These are phyloP conservation scores for Fusarium penzigii DNA, from an alignment of 2,329 filamentous ascomycete genomes.

Conservation along the genomic window DNA sequence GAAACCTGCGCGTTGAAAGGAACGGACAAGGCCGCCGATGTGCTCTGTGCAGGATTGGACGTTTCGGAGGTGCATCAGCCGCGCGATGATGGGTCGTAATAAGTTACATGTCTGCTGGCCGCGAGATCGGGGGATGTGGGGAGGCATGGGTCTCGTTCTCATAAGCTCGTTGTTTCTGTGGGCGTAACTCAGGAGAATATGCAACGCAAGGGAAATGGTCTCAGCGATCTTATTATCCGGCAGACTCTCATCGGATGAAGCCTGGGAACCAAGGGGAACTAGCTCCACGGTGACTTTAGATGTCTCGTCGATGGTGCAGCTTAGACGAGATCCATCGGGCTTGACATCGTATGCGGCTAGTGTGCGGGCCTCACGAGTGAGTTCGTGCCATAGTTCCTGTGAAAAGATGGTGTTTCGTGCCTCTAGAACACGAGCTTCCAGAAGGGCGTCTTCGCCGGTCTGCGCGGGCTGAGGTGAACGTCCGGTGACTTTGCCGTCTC, in stretches of 20 bases:
- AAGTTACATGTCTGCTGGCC: slow-evolving; percentile 49
- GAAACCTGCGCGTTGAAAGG: slow-evolving; percentile 50
- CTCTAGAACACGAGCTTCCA: slow-evolving; percentile 70
- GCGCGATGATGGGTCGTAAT: slow-evolving; percentile 53
- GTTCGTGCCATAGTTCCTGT: slow-evolving; percentile 87
- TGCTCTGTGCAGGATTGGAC: slow-evolving; percentile 42
- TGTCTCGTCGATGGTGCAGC: slow-evolving; percentile 52
- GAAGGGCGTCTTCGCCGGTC: slow-evolving; percentile 50
- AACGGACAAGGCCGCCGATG: slow-evolving; percentile 44
- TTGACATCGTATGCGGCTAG: slow-evolving; percentile 71
- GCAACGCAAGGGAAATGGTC: slow-evolving; percentile 65
- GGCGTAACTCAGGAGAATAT: slow-evolving; percentile 75
- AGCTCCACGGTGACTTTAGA: slow-evolving; percentile 67
- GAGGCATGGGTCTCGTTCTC: slow-evolving; percentile 59
- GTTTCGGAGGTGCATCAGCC: slow-evolving; percentile 46
- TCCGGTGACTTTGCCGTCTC: slow-evolving; percentile 59
- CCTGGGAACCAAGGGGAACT: slow-evolving; percentile 54
- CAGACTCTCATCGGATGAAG: slow-evolving; percentile 33
- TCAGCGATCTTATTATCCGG: slow-evolving; percentile 59
- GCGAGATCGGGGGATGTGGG: slow-evolving; percentile 39
- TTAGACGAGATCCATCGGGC: slow-evolving; percentile 59
- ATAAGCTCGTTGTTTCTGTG: slow-evolving; percentile 74
- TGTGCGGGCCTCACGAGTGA: slow-evolving; percentile 76
- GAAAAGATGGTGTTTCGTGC: slow-evolving; percentile 79
- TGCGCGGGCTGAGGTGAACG: slow-evolving; percentile 53